A percentile compares a stretch with the other conserved stretches of the same genome.
Conservation (phyloP, 1,139 yeast genomes). For the Taphrina wiesneri region DNA sequence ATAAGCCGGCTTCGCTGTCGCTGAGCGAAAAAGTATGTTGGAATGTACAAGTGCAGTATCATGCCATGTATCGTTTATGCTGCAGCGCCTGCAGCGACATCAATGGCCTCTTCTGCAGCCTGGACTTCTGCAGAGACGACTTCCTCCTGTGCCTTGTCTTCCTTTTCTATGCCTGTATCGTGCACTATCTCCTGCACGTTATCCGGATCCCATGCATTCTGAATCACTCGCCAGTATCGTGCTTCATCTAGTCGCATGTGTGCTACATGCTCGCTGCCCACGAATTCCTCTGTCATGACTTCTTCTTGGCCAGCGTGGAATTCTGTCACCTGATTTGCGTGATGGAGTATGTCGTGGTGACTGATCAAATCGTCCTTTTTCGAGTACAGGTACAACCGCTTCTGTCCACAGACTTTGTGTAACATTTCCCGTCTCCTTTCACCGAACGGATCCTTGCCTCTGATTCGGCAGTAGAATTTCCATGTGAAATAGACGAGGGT, state of each 20-base stretch:
- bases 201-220: conserved; percentile 27
- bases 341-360: conserved; percentile 19
- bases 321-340: conserved; percentile 19
- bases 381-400: conserved; percentile 21
- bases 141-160: neutral
- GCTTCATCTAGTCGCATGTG: conserved; percentile 24
- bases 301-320: conserved; percentile 20
- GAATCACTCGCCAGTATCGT: conserved; percentile 25
- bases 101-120: conserved; percentile 2
- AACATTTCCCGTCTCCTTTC: conserved; percentile 31
- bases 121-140: neutral
- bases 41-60: too few relatives aligned
- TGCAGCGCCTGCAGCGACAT: neutral
- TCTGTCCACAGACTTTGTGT: conserved; percentile 19
- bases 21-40: too few relatives aligned
- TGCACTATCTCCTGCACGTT: neutral
- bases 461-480: conserved; percentile 21
- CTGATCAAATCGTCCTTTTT: conserved; percentile 27
- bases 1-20: too few relatives aligned
- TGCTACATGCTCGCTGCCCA: conserved; percentile 27
- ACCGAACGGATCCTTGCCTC: conserved; percentile 32
- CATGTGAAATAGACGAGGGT: conserved; percentile 25
- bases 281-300: conserved; percentile 24
- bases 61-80: neutral
- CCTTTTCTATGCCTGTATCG: neutral